Evolutionary conservation across 345 rosid species (phyloP), one percentile per base, ranked within the genome.

Genomic region (Geranium rotundifolium): DNA sequence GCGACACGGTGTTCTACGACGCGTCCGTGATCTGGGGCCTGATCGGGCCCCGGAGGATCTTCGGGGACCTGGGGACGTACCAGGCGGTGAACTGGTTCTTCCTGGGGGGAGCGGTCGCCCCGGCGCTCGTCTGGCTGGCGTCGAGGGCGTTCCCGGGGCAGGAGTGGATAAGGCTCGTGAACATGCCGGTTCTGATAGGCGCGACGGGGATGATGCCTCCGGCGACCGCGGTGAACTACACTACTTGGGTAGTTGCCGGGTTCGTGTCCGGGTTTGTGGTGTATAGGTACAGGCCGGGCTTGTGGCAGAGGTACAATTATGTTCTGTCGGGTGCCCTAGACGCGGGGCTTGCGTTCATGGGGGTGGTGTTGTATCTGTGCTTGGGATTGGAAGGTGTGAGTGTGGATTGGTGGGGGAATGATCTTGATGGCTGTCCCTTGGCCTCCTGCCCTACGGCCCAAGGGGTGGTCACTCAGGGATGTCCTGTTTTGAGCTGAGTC

Each of bases 261-360:
- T 93, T 93, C 60, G 65, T 93, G 17, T 93, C 99, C 0, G 97
- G 99, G 12, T 93, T 81, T 50, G 92, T 93, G 50, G 80, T 79
- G 63, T 93, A 80, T 59, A 74, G 99, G 67, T 90, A 84, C 66
- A 70, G 77, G 57, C 96, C 97, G 2, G 85, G 81, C 17, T 65
- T 86, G 66, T 93, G 99, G 99, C 85, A 77, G 68, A 69, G 91
- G 58, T 88, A 90, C 78, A 93, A 93, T 54, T 93, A 93, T 70
- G 91, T 90, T 14, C 79, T 93, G 30, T 93, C 99, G 0, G 99
- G 99, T 18, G 69, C 96, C 30, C 65, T 93, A 34, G 97, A 93
- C 72, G 97, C 97, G 19, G 97, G 99, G 13, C 79, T 93, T 59
- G 99, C 99, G 8, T 93, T 88, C 71, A 90, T 93, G 99, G 99